Conservation (phyloP, 352 stramenopile species). For the Phytophthora chlamydospora region DNA sequence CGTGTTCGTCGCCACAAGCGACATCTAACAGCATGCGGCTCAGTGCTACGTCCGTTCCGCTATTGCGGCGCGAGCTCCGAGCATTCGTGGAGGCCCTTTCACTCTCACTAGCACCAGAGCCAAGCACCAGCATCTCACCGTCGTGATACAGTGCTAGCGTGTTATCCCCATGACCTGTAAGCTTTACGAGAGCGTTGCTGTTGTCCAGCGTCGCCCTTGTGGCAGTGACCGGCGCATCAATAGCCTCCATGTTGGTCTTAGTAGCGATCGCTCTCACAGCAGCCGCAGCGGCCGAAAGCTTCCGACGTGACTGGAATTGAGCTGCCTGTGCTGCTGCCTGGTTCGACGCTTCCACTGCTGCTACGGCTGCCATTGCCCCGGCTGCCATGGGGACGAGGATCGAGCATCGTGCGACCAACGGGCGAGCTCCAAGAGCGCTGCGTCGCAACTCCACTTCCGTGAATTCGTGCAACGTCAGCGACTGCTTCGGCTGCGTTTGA, state of each 20-base stretch:
- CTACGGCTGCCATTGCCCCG: constrained; percentile 30
- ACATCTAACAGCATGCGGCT: constrained; percentile 66
- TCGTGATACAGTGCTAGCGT: constrained; percentile 57
- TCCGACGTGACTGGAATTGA: constrained; percentile 30
- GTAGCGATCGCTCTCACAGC: constrained; percentile 8
- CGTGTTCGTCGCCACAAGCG: constrained; percentile 62
- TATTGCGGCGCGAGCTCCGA: constrained; percentile 11
- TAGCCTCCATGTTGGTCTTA: constrained; percentile 9
- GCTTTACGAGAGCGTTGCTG: constrained; percentile 45
- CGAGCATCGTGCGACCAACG: constrained; percentile 42
- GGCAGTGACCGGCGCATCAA: constrained; percentile 18
- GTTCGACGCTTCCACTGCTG: constrained; percentile 41
- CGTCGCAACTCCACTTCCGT: constrained; percentile 39
- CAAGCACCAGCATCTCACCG: constrained; percentile 42
- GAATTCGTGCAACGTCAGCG: constrained; percentile 44
- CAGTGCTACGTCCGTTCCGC: constrained; percentile 41
- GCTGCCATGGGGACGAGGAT: constrained; percentile 30
- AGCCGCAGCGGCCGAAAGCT: constrained; percentile 19
- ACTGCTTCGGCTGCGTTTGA: constrained; percentile 10
- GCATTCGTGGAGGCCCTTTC: constrained; percentile 10
- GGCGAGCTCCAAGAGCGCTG: constrained; percentile 12
- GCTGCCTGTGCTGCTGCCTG: constrained; percentile 22
- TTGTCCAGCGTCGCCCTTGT: constrained; percentile 22
- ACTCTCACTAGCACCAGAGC: constrained; percentile 2
- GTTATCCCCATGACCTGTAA: constrained; percentile 45